Conservation (phyloP, 331 rosid species). For the Malus hybrid region DNA sequence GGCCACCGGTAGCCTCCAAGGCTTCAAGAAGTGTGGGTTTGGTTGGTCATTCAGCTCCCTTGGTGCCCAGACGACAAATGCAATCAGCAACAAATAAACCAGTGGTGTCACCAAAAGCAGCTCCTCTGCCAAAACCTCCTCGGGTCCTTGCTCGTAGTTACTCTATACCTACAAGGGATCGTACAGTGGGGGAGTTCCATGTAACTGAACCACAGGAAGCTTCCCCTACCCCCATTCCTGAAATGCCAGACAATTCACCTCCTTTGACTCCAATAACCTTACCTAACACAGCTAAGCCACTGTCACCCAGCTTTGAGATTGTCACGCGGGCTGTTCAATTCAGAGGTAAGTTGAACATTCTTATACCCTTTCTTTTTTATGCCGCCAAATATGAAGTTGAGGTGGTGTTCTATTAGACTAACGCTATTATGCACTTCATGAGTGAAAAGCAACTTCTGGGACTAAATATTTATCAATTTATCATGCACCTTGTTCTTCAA, state of each 20-base stretch:
- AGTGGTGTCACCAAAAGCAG: constrained; percentile 42
- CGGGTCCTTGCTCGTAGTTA: constrained; percentile 64
- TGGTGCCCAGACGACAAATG: constrained; percentile 57
- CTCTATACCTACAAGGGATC: constrained; percentile 81
- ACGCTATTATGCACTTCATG: not conserved
- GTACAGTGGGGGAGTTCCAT: constrained; percentile 40
- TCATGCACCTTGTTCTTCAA: not conserved
- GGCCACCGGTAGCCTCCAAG: constrained; percentile 63
- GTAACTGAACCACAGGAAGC: constrained; percentile 38
- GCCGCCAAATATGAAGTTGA: not conserved
- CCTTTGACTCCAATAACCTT: constrained; percentile 57
- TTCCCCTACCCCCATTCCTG: constrained; percentile 23
- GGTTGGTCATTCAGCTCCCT: constrained; percentile 76
- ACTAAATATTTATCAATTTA: not conserved
- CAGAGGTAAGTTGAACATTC: constrained; percentile 46
- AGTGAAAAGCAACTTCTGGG: not conserved
- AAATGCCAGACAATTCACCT: constrained; percentile 50
- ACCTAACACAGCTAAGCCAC: constrained; percentile 36
- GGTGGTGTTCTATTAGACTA: not conserved
- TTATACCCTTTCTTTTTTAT: not conserved
- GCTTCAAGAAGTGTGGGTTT: constrained; percentile 49
- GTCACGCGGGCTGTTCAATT: constrained; percentile 22
- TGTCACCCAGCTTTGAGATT: constrained; percentile 33
- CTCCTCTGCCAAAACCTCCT: constrained; percentile 85
- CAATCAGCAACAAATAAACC: constrained; percentile 35